Evolutionary conservation across 192 early-diverging fungal species (phyloP).

Genomic region (Podila clonocystis): DNA sequence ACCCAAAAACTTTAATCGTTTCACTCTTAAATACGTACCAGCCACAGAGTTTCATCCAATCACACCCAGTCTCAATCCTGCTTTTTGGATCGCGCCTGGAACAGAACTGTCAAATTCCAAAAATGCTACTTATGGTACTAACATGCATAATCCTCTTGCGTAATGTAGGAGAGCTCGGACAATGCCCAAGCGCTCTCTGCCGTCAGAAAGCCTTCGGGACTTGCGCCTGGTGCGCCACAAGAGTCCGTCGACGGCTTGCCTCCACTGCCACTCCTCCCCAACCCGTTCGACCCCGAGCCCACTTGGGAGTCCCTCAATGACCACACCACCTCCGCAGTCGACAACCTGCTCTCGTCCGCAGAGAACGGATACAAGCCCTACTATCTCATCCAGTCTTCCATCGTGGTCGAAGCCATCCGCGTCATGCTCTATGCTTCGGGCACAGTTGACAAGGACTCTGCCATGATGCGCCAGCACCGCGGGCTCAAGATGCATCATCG

Average conservation of each 20-base stretch:
- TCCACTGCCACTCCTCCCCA: slow-evolving; percentile 20
- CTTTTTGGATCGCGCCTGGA: no score
- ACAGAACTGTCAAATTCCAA: no score
- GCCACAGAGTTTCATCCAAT: no score
- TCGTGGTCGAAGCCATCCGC: slow-evolving; percentile 81
- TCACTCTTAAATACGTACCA: no score
- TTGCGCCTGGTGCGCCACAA: slow-evolving; percentile 40
- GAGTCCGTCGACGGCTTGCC: slow-evolving; percentile 49
- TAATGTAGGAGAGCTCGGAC: slow-evolving; percentile 26
- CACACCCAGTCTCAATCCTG: no score
- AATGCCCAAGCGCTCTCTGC: slow-evolving; percentile 30
- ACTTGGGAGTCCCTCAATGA: slow-evolving; percentile 32
- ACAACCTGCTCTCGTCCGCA: slow-evolving; percentile 28
- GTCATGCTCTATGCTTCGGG: slow-evolving; percentile 86
- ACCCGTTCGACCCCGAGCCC: slow-evolving; percentile 35
- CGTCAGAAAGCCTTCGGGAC: slow-evolving; percentile 41
- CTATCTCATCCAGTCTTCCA: slow-evolving; percentile 35
- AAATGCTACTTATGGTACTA: no score
- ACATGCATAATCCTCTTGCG: neutral
- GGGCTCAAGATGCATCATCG: slow-evolving; percentile 76
- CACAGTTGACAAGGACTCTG: slow-evolving; percentile 73
- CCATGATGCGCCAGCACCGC: slow-evolving; percentile 69
- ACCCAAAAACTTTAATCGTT: no score
- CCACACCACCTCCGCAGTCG: slow-evolving; percentile 12
- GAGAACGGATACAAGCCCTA: slow-evolving; percentile 33